These are phyloP conservation scores for Pseudocercospora fijiensis DNA, from an alignment of 2,329 filamentous ascomycete species.

Conservation along the genomic window DNA sequence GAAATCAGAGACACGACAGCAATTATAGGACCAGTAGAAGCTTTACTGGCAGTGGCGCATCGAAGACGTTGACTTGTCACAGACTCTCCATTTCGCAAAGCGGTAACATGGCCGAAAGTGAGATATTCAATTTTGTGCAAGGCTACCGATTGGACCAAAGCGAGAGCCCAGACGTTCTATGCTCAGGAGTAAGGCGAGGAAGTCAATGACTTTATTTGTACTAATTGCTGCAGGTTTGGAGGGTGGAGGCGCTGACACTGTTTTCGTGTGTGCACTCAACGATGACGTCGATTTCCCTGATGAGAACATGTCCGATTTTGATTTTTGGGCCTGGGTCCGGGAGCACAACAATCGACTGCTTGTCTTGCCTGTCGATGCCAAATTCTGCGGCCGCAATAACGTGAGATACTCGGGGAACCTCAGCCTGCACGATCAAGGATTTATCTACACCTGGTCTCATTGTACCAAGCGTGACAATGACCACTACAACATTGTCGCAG, in stretches of 20 bases:
- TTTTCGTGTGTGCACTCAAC: neutral
- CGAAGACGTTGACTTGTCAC: too few species aligned
- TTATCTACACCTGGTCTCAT: too few species aligned
- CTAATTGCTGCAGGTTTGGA: neutral
- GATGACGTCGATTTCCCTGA: neutral
- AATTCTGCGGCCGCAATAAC: neutral
- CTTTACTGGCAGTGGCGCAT: too few species aligned
- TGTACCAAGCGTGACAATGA: neutral
- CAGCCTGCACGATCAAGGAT: too few species aligned
- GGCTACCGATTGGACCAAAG: neutral
- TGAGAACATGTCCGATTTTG: neutral
- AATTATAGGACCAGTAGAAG: too few species aligned
- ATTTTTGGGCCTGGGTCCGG: neutral
- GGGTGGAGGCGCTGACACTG: neutral
- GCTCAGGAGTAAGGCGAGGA: neutral
- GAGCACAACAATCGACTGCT: neutral
- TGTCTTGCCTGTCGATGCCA: neutral
- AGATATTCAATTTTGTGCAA: neutral
- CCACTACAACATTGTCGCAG: neutral
- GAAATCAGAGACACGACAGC: too few species aligned
- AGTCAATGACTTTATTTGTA: neutral
- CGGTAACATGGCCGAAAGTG: neutral
- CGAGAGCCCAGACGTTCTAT: neutral
- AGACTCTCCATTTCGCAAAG: too few species aligned
- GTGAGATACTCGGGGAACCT: too few species aligned